A percentile compares a stretch with the other conserved stretches of the same genome.
These are phyloP conservation scores for Bothriochloa decipiens DNA, from an alignment of 176 grass and related monocot species.

Conservation along the genomic window DNA sequence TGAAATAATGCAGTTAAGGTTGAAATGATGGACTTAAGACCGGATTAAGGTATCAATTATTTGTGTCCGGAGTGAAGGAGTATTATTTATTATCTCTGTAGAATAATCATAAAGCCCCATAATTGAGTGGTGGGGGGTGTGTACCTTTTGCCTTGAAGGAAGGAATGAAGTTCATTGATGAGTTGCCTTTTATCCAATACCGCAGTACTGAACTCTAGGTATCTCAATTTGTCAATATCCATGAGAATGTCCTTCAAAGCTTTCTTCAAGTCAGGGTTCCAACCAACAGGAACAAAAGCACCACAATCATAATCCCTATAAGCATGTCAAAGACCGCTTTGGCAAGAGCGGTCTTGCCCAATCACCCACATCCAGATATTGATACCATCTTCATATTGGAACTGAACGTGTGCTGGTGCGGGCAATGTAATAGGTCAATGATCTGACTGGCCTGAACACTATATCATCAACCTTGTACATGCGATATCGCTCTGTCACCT, in stretches of 20 bases:
- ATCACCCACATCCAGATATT: not conserved
- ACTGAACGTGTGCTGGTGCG: accelerated
- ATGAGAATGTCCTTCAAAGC: not conserved
- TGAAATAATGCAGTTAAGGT: too few relatives aligned
- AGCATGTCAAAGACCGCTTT: not conserved
- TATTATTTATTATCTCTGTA: too few relatives aligned
- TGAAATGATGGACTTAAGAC: too few relatives aligned
- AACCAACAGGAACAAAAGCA: not conserved
- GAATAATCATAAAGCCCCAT: not conserved
- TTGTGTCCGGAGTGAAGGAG: too few relatives aligned
- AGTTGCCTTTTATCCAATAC: not conserved
- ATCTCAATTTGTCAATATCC: not conserved
- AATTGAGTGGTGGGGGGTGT: not conserved
- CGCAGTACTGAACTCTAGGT: too few relatives aligned
- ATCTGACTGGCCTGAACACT: not conserved
- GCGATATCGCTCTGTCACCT: not conserved
- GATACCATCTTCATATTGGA: not conserved
- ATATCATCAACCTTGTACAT: not conserved
- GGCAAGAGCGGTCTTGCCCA: not conserved
- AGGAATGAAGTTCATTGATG: not conserved
- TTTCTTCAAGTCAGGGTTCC: not conserved
- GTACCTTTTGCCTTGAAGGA: not conserved
- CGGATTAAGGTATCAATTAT: too few relatives aligned
- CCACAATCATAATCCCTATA: not conserved
- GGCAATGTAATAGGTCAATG: accelerated